Conservation (phyloP, 164 flowering plant species). For the Piper longum region DNA sequence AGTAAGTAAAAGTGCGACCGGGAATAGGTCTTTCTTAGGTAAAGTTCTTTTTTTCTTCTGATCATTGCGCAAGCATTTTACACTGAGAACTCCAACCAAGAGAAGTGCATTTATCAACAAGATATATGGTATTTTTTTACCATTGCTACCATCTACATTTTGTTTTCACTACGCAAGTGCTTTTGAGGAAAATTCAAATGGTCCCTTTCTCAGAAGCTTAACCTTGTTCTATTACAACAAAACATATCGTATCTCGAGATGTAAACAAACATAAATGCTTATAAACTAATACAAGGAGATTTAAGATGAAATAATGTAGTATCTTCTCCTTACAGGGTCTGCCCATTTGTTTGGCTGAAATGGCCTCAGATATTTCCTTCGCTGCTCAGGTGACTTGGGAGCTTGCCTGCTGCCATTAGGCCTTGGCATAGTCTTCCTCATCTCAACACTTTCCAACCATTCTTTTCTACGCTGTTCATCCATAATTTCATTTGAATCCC, state of each 20-base stretch:
- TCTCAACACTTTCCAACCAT: constrained; percentile 59
- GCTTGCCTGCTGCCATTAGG: constrained; percentile 57
- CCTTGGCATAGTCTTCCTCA: constrained; percentile 33
- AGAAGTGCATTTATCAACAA: no score
- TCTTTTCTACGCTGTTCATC: constrained; percentile 43
- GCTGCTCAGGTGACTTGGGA: constrained; percentile 75
- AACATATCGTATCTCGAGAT: not conserved
- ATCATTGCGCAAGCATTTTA: no score
- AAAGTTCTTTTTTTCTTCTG: no score
- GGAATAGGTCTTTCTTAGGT: no score
- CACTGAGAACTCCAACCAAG: no score
- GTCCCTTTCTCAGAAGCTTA: no score
- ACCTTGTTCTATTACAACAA: no score
- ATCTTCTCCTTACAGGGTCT: constrained; percentile 59
- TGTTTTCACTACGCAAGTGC: no score
- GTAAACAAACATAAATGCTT: not conserved
- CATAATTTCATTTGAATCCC: constrained; percentile 67
- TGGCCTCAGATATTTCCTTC: constrained; percentile 76
- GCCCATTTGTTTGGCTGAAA: constrained; percentile 95
- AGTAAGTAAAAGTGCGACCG: no score
- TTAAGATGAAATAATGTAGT: not conserved
- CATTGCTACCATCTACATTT: no score
- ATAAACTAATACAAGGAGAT: constrained; percentile 1
- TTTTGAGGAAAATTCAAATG: no score
- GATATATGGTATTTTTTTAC: no score